A percentile compares a stretch with the other conserved stretches of the same genome.
These are phyloP conservation scores for Leucoagaricus sp. DNA, from an alignment of 1,284 basidiomycete species.

Conservation along the genomic window DNA sequence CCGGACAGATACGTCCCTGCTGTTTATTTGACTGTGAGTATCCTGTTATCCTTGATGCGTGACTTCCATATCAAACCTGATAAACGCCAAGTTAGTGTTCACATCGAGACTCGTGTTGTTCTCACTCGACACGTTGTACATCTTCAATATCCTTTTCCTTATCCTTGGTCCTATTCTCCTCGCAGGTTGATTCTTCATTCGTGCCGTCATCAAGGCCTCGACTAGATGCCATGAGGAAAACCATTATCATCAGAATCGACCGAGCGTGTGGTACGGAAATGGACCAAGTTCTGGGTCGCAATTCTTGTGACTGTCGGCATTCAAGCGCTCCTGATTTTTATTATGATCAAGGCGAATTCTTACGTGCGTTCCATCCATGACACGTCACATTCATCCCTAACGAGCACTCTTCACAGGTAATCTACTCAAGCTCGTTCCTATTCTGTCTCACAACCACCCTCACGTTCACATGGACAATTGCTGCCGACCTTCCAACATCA, in stretches of 20 bases:
- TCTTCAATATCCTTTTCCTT: slow-evolving; percentile 61
- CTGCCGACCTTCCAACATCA: slow-evolving; percentile 24
- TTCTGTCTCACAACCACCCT: slow-evolving; percentile 54
- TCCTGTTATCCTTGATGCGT: too few relatives aligned
- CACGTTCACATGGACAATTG: slow-evolving; percentile 40
- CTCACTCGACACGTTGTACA: slow-evolving; percentile 49
- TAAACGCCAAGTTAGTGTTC: too few relatives aligned
- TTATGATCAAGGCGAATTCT: slow-evolving; percentile 58
- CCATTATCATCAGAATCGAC: slow-evolving; percentile 13
- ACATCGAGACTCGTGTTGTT: slow-evolving; percentile 56
- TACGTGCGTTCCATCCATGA: slow-evolving; percentile 49
- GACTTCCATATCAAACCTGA: not conserved
- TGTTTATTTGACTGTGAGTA: slow-evolving; percentile 76
- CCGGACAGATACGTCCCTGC: slow-evolving; percentile 27
- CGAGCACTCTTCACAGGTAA: slow-evolving; percentile 41
- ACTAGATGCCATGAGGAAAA: slow-evolving; percentile 11
- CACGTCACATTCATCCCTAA: not conserved
- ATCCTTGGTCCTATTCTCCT: slow-evolving; percentile 59
- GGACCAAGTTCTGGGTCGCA: slow-evolving; percentile 62
- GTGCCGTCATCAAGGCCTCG: slow-evolving; percentile 23
- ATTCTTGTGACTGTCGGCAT: slow-evolving; percentile 45
- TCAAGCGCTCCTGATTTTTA: slow-evolving; percentile 49
- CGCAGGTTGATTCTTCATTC: slow-evolving; percentile 39
- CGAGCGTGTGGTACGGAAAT: slow-evolving; percentile 34
- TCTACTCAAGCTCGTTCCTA: slow-evolving; percentile 60